Base-by-base conservation (phyloP, 768 basidiomycete genomes). In the Termitomyces sp. region DNA sequence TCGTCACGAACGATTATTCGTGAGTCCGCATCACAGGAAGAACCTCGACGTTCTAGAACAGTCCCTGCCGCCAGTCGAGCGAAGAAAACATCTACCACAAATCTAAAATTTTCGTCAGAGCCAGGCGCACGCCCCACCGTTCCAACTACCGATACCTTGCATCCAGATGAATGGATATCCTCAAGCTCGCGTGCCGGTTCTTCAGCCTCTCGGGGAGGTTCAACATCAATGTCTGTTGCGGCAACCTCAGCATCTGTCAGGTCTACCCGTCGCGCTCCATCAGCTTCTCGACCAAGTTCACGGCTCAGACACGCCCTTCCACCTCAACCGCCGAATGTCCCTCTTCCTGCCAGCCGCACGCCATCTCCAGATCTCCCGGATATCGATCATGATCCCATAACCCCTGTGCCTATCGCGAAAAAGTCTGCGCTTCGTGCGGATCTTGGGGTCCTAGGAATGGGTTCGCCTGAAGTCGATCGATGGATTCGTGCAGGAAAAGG, bases 381-480 rank as follows among this genome's bases (percentile, higher is more conserved):
- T 42, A 58, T 71, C 16, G 61, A 54, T 38, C 60, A 54, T 4
- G 73, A 74, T 14, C 74, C 73, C 7, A 48, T 66, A 0, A 77
- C 76, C 5, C 75, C 77, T 4, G 52, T 75, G 14, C 66, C 67
- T 19, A 42, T 53, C 4, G 61, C 51, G 11, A 66, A 65, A 52
- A 71, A 67, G 50, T 56, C 58, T 25, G 59, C 48, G 41, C 51
- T 38, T 14, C 59, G 53, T 3, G 57, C 8, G 25, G 52, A 42
- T 19, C 29, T 73, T 60, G 70, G 63, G 6, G 68, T 79, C 16
- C 65, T 81, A 17, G 78, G 79, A 16, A 68, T 82, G n/a, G 78
- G 75, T 4, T 79, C 79, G 21, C 84, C 83, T 4, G 83, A 85
- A 54, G 75, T 82, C 16, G 75, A 77, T 57, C 66, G 66, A 29